Base-by-base conservation (phyloP, 139 green algal genomes). In the Axilococcus clingmanii region DNA sequence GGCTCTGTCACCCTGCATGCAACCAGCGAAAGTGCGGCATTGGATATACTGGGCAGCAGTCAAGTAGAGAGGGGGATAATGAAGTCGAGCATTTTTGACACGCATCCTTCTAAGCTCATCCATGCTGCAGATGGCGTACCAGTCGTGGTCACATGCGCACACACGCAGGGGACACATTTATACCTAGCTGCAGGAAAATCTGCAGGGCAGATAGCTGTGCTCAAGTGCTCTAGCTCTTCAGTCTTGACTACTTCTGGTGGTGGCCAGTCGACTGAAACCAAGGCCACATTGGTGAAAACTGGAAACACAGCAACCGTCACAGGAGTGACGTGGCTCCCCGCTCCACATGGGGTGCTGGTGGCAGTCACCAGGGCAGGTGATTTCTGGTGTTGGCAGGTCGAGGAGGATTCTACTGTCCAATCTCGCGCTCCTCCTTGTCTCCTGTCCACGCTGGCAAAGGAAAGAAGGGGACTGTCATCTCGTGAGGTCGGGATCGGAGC, bases 1-100 rank as follows among this genome's bases (percentile, higher is more conserved):
- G 68, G 68, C 17, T 38, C 41, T 5, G 58, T 76, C 20, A 17
- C 30, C 24, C n/a, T n/a, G n/a, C n/a, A n/a, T n/a, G n/a, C n/a
- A n/a, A n/a, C n/a, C n/a, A n/a, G n/a, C n/a, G n/a, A n/a, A n/a
- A n/a, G n/a, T n/a, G n/a, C n/a, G n/a, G n/a, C n/a, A n/a, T n/a
- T n/a, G n/a, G n/a, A n/a, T n/a, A n/a, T n/a, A n/a, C n/a, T n/a
- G n/a, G n/a, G n/a, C n/a, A n/a, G n/a, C n/a, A n/a, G n/a, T n/a
- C n/a, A n/a, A n/a, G n/a, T n/a, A n/a, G n/a, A n/a, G n/a, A n/a
- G n/a, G n/a, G n/a, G n/a, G n/a, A n/a, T n/a, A n/a, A n/a, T n/a
- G n/a, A n/a, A n/a, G n/a, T n/a, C n/a, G n/a, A n/a, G n/a, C n/a
- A n/a, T n/a, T n/a, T n/a, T n/a, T n/a, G n/a, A n/a, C n/a, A n/a